Percentiles rank a stretch among this genome's conserved stretches.
Evolutionary conservation across 208 protist genomes (phyloP).

Genomic region (Jaenimonas drosophilae): DNA sequence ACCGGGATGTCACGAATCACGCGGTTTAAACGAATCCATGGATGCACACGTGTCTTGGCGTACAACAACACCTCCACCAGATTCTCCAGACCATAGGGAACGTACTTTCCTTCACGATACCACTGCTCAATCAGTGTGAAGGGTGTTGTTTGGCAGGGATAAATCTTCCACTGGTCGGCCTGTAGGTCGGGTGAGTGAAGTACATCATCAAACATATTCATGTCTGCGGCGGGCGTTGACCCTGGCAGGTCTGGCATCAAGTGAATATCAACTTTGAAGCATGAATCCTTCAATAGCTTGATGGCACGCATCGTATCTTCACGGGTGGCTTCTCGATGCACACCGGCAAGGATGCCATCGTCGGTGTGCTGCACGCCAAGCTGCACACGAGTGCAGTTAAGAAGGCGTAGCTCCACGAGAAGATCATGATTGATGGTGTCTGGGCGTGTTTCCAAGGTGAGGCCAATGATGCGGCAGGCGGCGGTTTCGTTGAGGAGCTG

Average conservation of each 20-base stretch:
- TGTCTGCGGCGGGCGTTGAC: conserved; percentile 90
- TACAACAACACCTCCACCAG: conserved; percentile 93
- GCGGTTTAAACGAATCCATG: conserved; percentile 98
- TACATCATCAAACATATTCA: conserved; percentile 92
- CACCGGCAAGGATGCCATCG: conserved; percentile 90
- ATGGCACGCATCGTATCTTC: conserved; percentile 91
- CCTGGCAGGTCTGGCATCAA: conserved; percentile 99
- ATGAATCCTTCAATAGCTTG: conserved; percentile 94
- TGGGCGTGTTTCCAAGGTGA: conserved; percentile 99
- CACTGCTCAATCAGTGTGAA: conserved; percentile 97
- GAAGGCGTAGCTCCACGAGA: conserved; percentile 85
- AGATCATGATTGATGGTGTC: conserved; percentile 94
- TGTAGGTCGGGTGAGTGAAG: conserved; percentile 94
- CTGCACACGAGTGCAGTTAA: conserved; percentile 96
- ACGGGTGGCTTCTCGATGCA: conserved; percentile 94
- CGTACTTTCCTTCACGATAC: conserved; percentile 93
- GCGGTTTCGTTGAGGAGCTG: conserved; percentile 89
- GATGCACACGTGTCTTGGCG: conserved; percentile 92
- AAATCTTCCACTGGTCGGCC: conserved; percentile 98
- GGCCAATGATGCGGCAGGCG: conserved; percentile 95
- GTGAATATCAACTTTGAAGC: conserved; percentile 98
- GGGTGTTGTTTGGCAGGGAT: conserved; percentile 98
- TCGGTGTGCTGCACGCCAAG: conserved; percentile 98
- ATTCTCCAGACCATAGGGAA: conserved; percentile 84
- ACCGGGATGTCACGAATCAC: conserved; percentile 98